Evolutionary conservation across 2,329 filamentous ascomycete genomes (phyloP).

Genomic region (Neonectria magnoliae): DNA sequence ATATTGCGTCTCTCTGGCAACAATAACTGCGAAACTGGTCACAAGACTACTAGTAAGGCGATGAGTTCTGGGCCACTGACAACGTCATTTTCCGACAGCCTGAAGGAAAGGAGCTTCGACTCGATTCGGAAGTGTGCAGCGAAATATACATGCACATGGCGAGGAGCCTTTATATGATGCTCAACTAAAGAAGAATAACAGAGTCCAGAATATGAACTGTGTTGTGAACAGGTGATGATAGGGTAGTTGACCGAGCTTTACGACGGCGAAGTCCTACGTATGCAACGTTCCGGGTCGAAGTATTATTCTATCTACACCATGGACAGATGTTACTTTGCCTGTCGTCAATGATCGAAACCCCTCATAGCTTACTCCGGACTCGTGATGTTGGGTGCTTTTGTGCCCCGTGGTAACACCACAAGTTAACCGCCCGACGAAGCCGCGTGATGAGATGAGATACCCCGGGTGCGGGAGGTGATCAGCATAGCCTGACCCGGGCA

Average conservation of each 20-base stretch:
- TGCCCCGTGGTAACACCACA: constrained; percentile 2
- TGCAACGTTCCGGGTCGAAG: background rate
- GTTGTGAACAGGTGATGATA: background rate
- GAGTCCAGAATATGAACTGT: background rate
- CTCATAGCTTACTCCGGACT: constrained; percentile 4
- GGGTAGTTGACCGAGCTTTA: background rate
- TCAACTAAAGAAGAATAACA: background rate
- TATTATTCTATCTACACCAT: background rate
- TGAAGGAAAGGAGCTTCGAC: background rate
- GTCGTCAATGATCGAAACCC: constrained; percentile 3
- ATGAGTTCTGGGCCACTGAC: too few species aligned
- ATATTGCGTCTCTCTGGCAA: background rate
- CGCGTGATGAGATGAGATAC: constrained; percentile 5
- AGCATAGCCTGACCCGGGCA: constrained; percentile 2
- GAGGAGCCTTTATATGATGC: background rate
- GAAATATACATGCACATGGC: background rate
- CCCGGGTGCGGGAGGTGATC: background rate
- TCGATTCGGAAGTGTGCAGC: background rate
- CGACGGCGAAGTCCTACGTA: background rate
- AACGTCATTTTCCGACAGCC: background rate
- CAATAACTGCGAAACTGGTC: background rate
- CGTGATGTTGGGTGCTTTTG: constrained; percentile 15
- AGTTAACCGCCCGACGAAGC: constrained; percentile 11
- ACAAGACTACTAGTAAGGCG: background rate
- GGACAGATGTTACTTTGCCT: background rate